Evolutionary conservation across 2,329 filamentous ascomycete species (phyloP).

Genomic region (Tolypocladium pustulatum): DNA sequence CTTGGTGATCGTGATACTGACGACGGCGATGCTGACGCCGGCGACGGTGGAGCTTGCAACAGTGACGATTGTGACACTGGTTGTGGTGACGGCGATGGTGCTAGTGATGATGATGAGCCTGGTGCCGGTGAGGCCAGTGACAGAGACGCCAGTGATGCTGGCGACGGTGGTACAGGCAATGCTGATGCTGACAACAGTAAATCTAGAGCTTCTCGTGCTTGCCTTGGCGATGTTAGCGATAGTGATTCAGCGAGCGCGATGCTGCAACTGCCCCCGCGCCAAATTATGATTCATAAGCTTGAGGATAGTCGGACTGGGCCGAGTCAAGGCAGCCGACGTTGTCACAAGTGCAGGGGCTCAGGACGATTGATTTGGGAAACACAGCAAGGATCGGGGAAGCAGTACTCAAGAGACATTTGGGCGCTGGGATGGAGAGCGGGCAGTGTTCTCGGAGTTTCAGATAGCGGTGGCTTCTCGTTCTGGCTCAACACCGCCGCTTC

Average conservation of each 20-base stretch:
- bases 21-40: not conserved
- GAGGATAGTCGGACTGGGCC: not conserved
- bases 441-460: not conserved
- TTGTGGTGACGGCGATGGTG: too few species aligned
- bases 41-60: too few species aligned
- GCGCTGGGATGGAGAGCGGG: not conserved
- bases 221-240: not conserved
- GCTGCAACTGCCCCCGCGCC: too few species aligned
- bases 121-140: not conserved
- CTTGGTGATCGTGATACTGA: not conserved
- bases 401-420: not conserved
- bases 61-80: too few species aligned
- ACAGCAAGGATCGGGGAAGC: not conserved
- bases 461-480: not conserved
- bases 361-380: not conserved
- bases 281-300: not conserved
- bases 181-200: not conserved
- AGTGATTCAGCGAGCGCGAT: not conserved
- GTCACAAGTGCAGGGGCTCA: not conserved
- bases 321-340: not conserved
- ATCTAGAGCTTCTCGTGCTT: not conserved
- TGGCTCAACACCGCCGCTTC: too few species aligned
- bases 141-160: not conserved
- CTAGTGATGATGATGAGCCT: not conserved
- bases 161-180: not conserved